Evolutionary conservation across 208 protist genomes (phyloP).

Genomic region (Trypanosoma vivax): DNA sequence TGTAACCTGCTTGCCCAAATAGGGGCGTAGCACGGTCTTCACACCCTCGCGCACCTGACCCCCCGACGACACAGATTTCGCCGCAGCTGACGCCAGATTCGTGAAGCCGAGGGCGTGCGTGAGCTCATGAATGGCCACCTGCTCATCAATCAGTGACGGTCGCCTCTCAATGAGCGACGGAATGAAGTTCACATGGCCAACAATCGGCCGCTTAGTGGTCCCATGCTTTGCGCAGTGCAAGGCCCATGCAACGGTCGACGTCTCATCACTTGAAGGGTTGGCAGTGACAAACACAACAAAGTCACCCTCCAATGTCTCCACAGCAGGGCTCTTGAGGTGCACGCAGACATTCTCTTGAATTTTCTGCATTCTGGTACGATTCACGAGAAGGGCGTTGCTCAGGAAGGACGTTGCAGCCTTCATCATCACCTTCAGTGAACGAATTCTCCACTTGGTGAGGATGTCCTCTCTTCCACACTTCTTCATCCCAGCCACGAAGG

Average conservation of each 20-base stretch:
- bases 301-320: constrained; percentile 21
- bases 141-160: not conserved
- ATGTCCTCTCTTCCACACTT: constrained; percentile 28
- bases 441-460: constrained; percentile 24
- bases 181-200: constrained; percentile 66
- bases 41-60: constrained; percentile 15
- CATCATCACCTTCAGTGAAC: constrained; percentile 9
- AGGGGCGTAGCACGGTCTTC: constrained; percentile 14
- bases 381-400: constrained; percentile 20
- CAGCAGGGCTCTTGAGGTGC: not conserved
- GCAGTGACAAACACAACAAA: constrained; percentile 44
- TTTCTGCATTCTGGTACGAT: constrained; percentile 11
- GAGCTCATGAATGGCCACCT: constrained; percentile 44
- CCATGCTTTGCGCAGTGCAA: constrained; percentile 13
- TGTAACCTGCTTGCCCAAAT: constrained; percentile 22
- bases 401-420: constrained; percentile 19
- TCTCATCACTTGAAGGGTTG: constrained; percentile 6
- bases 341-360: constrained; percentile 16
- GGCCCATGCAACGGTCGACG: constrained; percentile 28
- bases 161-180: constrained; percentile 18
- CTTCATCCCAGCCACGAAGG: constrained; percentile 9
- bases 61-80: constrained; percentile 11
- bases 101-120: constrained; percentile 58
- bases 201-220: constrained; percentile 22
- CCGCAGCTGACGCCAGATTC: constrained; percentile 13